phyloP scores from a whole-genome alignment of 2,329 filamentous ascomycete genomes.

The Colletotrichum ledebouriae region DNA sequence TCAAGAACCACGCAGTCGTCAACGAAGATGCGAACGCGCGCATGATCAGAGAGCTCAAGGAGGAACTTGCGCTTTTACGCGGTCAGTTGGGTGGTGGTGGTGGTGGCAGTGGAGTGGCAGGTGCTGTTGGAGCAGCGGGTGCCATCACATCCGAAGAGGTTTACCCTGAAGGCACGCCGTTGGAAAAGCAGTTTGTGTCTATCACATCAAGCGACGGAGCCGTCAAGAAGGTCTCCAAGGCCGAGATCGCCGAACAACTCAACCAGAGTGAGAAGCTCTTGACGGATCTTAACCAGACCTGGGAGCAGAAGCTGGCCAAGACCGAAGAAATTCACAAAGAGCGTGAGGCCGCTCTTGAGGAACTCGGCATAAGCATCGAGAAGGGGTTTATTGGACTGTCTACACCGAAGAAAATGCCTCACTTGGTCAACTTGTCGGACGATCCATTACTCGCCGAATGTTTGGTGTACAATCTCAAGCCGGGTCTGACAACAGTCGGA shows the following conservation, averaged over 20 bases:
- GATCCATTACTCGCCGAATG: slow-evolving; percentile 95
- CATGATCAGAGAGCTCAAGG: slow-evolving; percentile 98
- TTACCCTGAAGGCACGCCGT: slow-evolving; percentile 91
- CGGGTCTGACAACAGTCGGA: slow-evolving; percentile 92
- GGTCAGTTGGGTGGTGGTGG: slow-evolving; percentile 81
- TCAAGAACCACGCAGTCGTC: slow-evolving; percentile 99
- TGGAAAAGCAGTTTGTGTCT: slow-evolving; percentile 96
- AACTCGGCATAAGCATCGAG: slow-evolving; percentile 98
- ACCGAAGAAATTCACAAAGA: slow-evolving; percentile 99
- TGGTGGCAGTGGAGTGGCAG: slow-evolving; percentile 56
- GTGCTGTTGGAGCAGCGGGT: slow-evolving; percentile 57
- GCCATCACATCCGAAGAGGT: slow-evolving; percentile 77
- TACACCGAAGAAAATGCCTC: slow-evolving; percentile 99
- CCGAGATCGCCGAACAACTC: slow-evolving; percentile 96
- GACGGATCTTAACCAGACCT: slow-evolving; percentile 96
- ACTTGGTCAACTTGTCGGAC: slow-evolving; percentile 97
- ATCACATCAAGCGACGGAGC: slow-evolving; percentile 88
- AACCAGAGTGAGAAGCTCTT: slow-evolving; percentile 97
- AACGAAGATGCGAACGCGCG: slow-evolving; percentile 99
- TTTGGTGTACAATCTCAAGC: slow-evolving; percentile 97
- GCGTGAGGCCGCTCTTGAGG: slow-evolving; percentile 92
- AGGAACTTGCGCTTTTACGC: slow-evolving; percentile 87
- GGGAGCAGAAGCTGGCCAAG: slow-evolving; percentile 95
- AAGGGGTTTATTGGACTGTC: slow-evolving; percentile 96
- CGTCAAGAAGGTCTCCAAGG: slow-evolving; percentile 96